Conservation (phyloP, 345 rosid genomes). For the Cardamine resedifolia region DNA sequence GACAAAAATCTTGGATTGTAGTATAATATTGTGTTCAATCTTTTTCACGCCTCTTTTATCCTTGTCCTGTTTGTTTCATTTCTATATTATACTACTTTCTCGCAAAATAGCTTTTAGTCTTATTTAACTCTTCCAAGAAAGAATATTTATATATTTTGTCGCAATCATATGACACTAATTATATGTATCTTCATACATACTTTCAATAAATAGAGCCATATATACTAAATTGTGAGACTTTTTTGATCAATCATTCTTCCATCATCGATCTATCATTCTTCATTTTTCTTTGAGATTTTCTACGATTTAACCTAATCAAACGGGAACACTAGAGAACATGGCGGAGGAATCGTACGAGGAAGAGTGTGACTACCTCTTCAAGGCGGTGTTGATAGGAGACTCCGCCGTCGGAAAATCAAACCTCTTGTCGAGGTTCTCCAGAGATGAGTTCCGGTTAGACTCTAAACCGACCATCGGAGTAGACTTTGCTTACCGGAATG, state of each 20-base stretch:
- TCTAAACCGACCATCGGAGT: conserved; percentile 93
- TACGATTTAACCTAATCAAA: neutral
- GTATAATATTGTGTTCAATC: conserved; percentile 3
- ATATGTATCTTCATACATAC: neutral
- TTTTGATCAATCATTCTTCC: too few species aligned
- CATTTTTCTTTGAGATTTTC: neutral
- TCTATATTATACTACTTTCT: conserved; percentile 4
- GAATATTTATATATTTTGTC: neutral
- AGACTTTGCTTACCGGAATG: conserved; percentile 77
- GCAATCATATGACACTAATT: conserved; percentile 22
- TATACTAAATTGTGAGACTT: conserved; percentile 12
- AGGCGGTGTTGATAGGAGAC: conserved; percentile 79
- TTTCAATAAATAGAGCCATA: conserved; percentile 5
- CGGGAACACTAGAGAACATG: conserved; percentile 23
- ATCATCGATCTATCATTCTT: neutral
- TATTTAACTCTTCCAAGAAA: neutral
- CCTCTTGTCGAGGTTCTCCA: conserved; percentile 71
- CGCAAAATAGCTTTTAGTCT: neutral
- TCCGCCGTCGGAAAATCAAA: conserved; percentile 91
- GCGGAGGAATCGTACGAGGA: conserved; percentile 63
- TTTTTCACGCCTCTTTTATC: conserved; percentile 27
- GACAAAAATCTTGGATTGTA: conserved; percentile 18
- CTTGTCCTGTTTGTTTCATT: neutral
- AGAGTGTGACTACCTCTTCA: conserved; percentile 86
- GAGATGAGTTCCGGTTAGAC: conserved; percentile 73